A percentile compares a stretch with the other conserved stretches of the same genome.
phyloP scores from a whole-genome alignment of 371 early-diverging fungal species.

The Choanephora cucurbitarum region DNA sequence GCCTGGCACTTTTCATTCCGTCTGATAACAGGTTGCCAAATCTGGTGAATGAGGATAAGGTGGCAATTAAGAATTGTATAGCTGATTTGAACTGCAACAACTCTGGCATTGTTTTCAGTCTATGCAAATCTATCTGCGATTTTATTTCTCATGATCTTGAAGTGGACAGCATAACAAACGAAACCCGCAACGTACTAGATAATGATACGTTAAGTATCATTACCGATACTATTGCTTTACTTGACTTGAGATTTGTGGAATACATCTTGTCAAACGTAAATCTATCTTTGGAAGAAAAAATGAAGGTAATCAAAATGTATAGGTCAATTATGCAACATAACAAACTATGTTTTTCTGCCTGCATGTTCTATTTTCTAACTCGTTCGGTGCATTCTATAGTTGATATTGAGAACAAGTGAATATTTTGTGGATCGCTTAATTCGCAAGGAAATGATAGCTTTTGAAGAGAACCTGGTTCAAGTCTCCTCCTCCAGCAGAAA shows the following conservation, averaged over 20 bases:
- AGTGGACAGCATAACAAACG: not conserved
- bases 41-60: not conserved
- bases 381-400: not conserved
- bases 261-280: not conserved
- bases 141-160: slow-evolving; percentile 20
- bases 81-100: slow-evolving; percentile 37
- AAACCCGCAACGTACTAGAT: not conserved
- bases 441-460: slow-evolving; percentile 9
- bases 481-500: not conserved
- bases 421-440: slow-evolving; percentile 34
- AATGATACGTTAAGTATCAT: slow-evolving; percentile 11
- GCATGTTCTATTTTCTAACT: no score
- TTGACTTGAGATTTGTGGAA: slow-evolving; percentile 13
- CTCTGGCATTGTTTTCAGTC: slow-evolving; percentile 43
- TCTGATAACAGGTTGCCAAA: not conserved
- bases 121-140: slow-evolving; percentile 26
- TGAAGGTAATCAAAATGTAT: not conserved
- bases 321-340: no score
- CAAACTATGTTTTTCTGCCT: no score
- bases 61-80: slow-evolving; percentile 14
- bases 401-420: slow-evolving; percentile 30
- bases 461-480: slow-evolving; percentile 6
- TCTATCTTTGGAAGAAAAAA: not conserved
- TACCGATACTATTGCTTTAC: slow-evolving; percentile 9
- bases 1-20: not conserved